Evolutionary conservation across 2,329 filamentous ascomycete genomes (phyloP), one percentile per base, ranked within the genome.

Genomic region (Endoconidiophora laricicola): DNA sequence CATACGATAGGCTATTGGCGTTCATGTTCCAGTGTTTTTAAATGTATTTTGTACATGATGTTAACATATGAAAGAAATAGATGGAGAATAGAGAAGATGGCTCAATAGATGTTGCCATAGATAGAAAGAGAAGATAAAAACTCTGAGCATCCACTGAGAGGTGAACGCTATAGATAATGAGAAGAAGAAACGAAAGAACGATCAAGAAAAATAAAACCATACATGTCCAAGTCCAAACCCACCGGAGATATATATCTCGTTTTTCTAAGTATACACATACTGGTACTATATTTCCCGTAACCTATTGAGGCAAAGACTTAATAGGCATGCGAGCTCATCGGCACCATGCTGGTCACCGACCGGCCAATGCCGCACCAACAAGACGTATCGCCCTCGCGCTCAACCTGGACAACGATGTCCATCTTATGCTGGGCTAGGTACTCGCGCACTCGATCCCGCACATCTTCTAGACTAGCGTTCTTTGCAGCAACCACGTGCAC

Each of bases 381-480:
- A 18, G 66, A 69, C 39, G 62, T 60, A 52, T 94, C 86, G 0
- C 83, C 85, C 59, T 94, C 86, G 44, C 81, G 71, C 64, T 95
- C 90, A 1, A 94, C 83, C 64, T 95, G 90, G 4, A 95, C 75
- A 23, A 93, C 79, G 10, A 87, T 77, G 58, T 94, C 81, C 65
- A 95, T 82, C 40, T 79, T 76, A 56, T 83, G 75, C 47, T 76
- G 75, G 6, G 72, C 66, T 20, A 94, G 69, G 57, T 87, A 91
- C 41, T 76, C 72, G 42, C 73, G 70, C 0, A 88, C 82, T n/a
- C 87, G 73, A 53, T 85, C 77, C 46, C 85, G 73, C 4, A 95
- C 86, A 55, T 95, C 88, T 58, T 94, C 86, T 50, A 88, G 61
- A 57, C 88, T 79, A 2, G 81, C 78, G 2, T 73, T 76, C 22